Evolutionary conservation across 2,329 filamentous ascomycete species (phyloP).

Genomic region (Ceratocystis lukuohia): DNA sequence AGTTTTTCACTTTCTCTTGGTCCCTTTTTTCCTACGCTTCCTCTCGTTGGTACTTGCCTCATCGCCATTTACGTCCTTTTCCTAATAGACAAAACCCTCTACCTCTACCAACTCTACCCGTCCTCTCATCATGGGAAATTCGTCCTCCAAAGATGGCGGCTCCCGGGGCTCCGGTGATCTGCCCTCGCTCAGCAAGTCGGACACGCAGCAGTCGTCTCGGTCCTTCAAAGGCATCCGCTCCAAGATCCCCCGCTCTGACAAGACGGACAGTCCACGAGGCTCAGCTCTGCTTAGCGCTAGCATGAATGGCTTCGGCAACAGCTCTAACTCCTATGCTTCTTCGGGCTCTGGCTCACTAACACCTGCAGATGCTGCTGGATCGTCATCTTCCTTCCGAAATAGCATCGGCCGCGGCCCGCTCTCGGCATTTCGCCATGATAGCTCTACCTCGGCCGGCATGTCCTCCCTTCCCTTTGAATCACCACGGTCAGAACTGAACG

Average conservation of each 20-base stretch:
- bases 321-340: neutral
- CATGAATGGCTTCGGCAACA: slow-evolving; percentile 28
- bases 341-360: slow-evolving; percentile 27
- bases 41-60: neutral
- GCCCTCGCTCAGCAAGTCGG: slow-evolving; percentile 80
- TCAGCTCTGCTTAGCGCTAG: slow-evolving; percentile 59
- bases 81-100: neutral
- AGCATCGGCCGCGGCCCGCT: slow-evolving; percentile 12
- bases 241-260: slow-evolving; percentile 67
- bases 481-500: slow-evolving; percentile 12
- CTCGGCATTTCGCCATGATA: slow-evolving; percentile 26
- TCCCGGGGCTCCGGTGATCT: slow-evolving; percentile 7
- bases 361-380: slow-evolving; percentile 20
- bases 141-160: slow-evolving; percentile 17
- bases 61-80: too few species aligned
- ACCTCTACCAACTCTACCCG: neutral
- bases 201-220: slow-evolving; percentile 82
- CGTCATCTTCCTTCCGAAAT: slow-evolving; percentile 21
- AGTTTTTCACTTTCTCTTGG: neutral
- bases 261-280: slow-evolving; percentile 66
- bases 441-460: slow-evolving; percentile 25
- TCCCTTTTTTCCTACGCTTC: neutral
- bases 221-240: slow-evolving; percentile 76
- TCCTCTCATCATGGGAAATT: slow-evolving; percentile 16
- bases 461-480: neutral